Evolutionary conservation across 495 filamentous ascomycete species (phyloP).

Genomic region (Penicillium verhagenii): DNA sequence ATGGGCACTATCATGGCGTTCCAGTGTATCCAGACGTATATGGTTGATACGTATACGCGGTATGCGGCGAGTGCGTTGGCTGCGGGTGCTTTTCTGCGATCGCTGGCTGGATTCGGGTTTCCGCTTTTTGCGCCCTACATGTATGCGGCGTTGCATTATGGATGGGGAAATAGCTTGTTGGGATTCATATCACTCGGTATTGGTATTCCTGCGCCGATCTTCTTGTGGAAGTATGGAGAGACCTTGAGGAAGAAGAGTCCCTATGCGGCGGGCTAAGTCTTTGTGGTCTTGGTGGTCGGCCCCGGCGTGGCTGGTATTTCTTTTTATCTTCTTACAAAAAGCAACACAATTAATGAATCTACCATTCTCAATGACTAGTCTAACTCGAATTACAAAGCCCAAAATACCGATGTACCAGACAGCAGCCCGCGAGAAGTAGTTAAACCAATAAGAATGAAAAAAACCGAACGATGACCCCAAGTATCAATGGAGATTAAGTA

Average conservation of each 20-base stretch:
- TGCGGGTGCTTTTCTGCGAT: conserved; percentile 65
- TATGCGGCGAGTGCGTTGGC: conserved; percentile 73
- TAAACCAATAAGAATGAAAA: no score
- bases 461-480: background rate
- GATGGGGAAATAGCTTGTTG: conserved; percentile 64
- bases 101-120: conserved; percentile 70
- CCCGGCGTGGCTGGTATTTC: no score
- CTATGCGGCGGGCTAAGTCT: conserved; percentile 58
- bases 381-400: background rate
- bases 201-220: conserved; percentile 58
- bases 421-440: background rate
- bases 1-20: conserved; percentile 62
- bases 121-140: conserved; percentile 72
- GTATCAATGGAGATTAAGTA: background rate
- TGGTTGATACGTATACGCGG: conserved; percentile 74
- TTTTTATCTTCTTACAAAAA: background rate
- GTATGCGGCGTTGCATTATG: conserved; percentile 57
- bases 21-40: conserved; percentile 71
- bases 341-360: background rate
- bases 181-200: conserved; percentile 54
- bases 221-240: conserved; percentile 61
- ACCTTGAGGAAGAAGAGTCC: conserved; percentile 59
- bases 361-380: background rate
- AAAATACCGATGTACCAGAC: background rate
- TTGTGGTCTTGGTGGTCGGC: background rate